Evolutionary conservation across 495 filamentous ascomycete genomes (phyloP).

Genomic region (Patellaria atrata): DNA sequence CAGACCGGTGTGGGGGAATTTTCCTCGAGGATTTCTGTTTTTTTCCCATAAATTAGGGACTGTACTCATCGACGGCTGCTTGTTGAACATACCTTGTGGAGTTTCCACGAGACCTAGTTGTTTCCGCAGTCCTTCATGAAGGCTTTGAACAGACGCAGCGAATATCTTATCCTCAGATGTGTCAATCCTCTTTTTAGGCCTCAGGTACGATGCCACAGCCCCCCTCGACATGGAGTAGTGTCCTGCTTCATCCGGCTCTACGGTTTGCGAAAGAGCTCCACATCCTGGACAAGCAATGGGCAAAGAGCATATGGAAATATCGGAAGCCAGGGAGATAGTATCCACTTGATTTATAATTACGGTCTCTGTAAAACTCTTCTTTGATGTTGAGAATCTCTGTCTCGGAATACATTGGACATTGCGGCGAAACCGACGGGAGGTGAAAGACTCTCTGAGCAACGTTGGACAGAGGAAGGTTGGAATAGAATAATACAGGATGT

Average conservation of each 20-base stretch:
- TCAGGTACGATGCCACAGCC: constrained; percentile 33
- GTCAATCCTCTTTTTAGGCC: constrained; percentile 12
- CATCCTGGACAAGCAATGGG: constrained; percentile 70
- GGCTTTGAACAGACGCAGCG: constrained; percentile 12
- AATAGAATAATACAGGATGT: constrained; percentile 5
- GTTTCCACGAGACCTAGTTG: constrained; percentile 1
- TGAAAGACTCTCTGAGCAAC: constrained; percentile 4
- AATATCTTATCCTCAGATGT: constrained; percentile 24
- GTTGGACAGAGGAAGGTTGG: constrained; percentile 16
- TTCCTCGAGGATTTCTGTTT: no score
- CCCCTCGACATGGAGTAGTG: constrained; percentile 53
- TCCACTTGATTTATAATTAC: constrained; percentile 3
- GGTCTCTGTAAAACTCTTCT: constrained; percentile 1
- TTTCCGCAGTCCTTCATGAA: constrained; percentile 4
- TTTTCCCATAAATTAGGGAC: no score
- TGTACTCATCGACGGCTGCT: no score
- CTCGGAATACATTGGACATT: background rate
- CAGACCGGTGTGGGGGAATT: constrained; percentile 42
- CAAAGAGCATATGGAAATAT: constrained; percentile 20
- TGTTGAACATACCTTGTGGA: background rate
- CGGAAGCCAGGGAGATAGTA: background rate
- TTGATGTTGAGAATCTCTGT: constrained; percentile 9
- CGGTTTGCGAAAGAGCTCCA: constrained; percentile 66
- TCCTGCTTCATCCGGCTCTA: constrained; percentile 54
- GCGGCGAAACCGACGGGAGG: background rate